Base-by-base conservation (phyloP, 179 eudicot genomes). In the Beta corolliflora region DNA sequence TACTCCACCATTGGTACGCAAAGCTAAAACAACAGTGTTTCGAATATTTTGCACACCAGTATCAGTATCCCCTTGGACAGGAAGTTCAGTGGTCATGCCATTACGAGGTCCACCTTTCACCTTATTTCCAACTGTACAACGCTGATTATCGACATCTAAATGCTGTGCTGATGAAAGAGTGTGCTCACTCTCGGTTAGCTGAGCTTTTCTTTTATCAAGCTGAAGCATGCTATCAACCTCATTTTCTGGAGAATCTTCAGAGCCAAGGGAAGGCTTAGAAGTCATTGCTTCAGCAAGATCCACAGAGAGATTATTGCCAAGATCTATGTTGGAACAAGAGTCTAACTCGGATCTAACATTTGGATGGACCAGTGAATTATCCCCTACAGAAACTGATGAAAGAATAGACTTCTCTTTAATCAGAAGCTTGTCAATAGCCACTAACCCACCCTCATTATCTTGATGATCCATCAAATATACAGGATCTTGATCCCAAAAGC, bases 71-170 rank as follows among this genome's bases (percentile, higher is more conserved):
- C 81, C 80, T 77, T 88, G 89, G 73, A 78, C 80, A 45, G 85
- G 83, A 71, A 91, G 85, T 73, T 87, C 91, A 84, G 92, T 81
- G 18, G 85, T 80, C 82, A 89, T 41, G 31, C 90, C 89, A 77
- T 75, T 86, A 61, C 85, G 29, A 77, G 86, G 85, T 81, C 81
- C 75, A 70, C 75, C 44, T 66, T 81, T 73, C 25, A 81, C 65
- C 74, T 84, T 81, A 75, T 85, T 73, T 54, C 78, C 60, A 36
- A 36, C 85, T 60, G 79, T 77, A 71, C 82, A 77, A 18, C 71
- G 78, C 63, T 16, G 36, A 14, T 66, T 83, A 44, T 86, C 55
- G 31, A 80, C 66, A 81, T 60, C 78, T 71, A 74, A 71, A 45
- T 81, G 53, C 76, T 63, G 74, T 31, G 85, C 59, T 25, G 75